phyloP scores from a whole-genome alignment of 352 stramenopile genomes.

The Phytopythium cucurbitacearum region DNA sequence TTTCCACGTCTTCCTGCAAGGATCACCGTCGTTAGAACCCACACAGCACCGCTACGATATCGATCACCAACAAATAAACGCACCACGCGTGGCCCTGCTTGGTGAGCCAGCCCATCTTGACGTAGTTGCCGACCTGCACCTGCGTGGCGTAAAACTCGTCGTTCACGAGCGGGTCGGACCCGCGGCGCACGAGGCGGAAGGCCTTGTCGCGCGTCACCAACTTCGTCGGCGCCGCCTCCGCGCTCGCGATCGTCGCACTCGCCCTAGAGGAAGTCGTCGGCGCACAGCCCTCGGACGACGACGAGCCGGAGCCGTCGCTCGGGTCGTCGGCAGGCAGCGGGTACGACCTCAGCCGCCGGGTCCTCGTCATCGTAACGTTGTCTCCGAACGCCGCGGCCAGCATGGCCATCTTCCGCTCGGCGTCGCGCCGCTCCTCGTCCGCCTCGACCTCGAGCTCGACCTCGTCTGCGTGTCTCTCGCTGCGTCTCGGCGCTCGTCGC shows the following conservation, averaged over 20 bases:
- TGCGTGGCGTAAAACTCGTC: conserved; percentile 65
- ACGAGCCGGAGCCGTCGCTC: conserved; percentile 6
- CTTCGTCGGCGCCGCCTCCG: not conserved
- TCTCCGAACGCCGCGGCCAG: conserved; percentile 22
- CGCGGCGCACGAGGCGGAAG: conserved; percentile 37
- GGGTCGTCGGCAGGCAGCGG: not conserved
- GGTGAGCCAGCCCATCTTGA: conserved; percentile 81
- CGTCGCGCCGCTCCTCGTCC: conserved; percentile 17
- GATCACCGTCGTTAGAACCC: not conserved
- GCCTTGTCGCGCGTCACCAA: conserved; percentile 31
- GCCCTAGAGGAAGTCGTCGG: conserved; percentile 10
- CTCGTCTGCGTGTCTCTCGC: conserved; percentile 5
- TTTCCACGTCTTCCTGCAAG: conserved; percentile 81
- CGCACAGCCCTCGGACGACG: conserved; percentile 12
- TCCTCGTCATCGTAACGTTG: not conserved
- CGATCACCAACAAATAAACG: not conserved
- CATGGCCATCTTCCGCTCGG: conserved; percentile 13
- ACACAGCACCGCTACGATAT: not conserved
- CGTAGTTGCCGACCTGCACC: conserved; percentile 63
- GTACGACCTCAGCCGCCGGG: conserved; percentile 1
- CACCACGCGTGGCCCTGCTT: conserved; percentile 83
- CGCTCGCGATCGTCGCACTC: not conserved
- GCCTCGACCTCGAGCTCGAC: conserved; percentile 31
- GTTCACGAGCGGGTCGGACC: conserved; percentile 63
- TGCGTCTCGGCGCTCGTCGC: conserved; percentile 5